A percentile compares a stretch with the other conserved stretches of the same genome.
Evolutionary conservation across 164 flowering plant species (phyloP).

Genomic region (Chimonanthus praecox): DNA sequence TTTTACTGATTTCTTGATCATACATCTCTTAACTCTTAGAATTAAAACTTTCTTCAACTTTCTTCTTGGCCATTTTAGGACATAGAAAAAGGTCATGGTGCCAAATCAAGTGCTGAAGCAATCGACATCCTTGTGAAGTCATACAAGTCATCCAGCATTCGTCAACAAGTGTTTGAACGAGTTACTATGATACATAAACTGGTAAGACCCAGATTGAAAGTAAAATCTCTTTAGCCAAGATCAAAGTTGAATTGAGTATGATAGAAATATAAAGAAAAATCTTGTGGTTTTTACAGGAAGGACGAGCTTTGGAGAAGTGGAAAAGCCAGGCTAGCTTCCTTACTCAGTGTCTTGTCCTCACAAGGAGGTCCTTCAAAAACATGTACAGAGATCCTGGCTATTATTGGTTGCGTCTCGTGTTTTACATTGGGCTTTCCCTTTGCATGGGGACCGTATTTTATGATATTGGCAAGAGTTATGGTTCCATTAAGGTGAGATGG

Average conservation of each 20-base stretch:
- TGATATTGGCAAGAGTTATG: slow-evolving; percentile 27
- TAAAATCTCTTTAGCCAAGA: neutral
- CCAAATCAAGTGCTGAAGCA: slow-evolving; percentile 21
- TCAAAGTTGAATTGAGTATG: too few species aligned
- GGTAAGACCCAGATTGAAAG: slow-evolving; percentile 16
- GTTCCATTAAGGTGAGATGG: slow-evolving; percentile 33
- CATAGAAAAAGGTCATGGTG: slow-evolving; percentile 31
- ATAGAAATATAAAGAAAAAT: too few species aligned
- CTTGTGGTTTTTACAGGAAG: slow-evolving; percentile 15
- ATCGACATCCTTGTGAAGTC: slow-evolving; percentile 33
- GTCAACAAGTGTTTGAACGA: slow-evolving; percentile 22
- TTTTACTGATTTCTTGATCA: neutral
- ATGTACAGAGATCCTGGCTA: slow-evolving; percentile 65
- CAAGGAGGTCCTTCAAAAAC: slow-evolving; percentile 49
- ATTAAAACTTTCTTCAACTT: too few species aligned
- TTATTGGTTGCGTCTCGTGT: slow-evolving; percentile 51
- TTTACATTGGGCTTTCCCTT: slow-evolving; percentile 28
- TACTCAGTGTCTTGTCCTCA: slow-evolving; percentile 34
- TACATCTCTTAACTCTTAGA: neutral
- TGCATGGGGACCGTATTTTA: slow-evolving; percentile 46
- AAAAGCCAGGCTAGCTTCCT: slow-evolving; percentile 32
- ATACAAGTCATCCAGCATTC: slow-evolving; percentile 35
- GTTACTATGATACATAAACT: slow-evolving; percentile 19
- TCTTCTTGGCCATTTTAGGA: slow-evolving; percentile 16
- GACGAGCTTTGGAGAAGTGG: slow-evolving; percentile 18